Percentiles rank a stretch among this genome's conserved stretches.
These are phyloP conservation scores for Fraxinus angustifolia DNA, from an alignment of 305 asterid species.

Conservation along the genomic window DNA sequence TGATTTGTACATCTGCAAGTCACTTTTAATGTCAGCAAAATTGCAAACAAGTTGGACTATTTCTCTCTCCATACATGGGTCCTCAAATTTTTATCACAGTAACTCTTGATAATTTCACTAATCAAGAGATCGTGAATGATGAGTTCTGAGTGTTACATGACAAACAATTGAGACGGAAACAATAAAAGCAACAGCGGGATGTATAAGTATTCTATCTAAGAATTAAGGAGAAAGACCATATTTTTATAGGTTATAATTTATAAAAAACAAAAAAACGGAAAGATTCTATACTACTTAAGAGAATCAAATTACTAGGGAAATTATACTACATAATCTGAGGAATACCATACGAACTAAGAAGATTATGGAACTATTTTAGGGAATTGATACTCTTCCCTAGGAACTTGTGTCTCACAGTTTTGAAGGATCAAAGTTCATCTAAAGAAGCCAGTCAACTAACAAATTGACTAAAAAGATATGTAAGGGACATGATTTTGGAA, in stretches of 20 bases:
- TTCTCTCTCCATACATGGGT: neutral
- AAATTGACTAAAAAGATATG: neutral
- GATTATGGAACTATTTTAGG: neutral
- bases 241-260: neutral
- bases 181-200: neutral
- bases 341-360: neutral
- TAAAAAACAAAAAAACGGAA: neutral
- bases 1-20: slow-evolving; percentile 23
- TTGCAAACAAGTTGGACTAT: neutral
- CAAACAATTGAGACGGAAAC: neutral
- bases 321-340: neutral
- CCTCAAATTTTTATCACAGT: neutral
- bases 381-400: neutral
- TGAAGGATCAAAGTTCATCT: neutral
- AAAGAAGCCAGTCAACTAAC: neutral
- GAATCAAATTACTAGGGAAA: neutral
- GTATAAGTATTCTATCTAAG: neutral
- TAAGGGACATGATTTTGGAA: neutral
- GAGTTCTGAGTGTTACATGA: neutral
- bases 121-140: neutral
- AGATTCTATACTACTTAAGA: neutral
- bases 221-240: neutral
- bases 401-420: neutral
- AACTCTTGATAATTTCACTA: neutral
- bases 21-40: neutral